Conservation (phyloP, 225 moss, liverwort and hornwort species). For the Straminergon stramineum region DNA sequence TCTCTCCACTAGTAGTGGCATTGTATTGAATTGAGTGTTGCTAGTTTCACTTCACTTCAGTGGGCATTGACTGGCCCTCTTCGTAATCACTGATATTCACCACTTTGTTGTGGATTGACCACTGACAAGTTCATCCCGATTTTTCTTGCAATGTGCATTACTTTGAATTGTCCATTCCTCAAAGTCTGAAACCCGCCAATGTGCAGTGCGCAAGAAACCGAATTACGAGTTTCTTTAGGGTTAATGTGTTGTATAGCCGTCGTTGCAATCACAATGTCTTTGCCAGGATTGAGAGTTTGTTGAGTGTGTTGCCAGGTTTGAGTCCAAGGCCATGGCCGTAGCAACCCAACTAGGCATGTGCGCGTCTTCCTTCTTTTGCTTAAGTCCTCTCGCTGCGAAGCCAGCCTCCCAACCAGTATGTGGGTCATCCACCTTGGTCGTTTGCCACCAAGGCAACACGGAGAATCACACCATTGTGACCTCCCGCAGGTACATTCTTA, state of each 20-base stretch:
- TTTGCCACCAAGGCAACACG: slow-evolving; percentile 11
- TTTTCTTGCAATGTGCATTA: not conserved
- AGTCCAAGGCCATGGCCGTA: slow-evolving; percentile 21
- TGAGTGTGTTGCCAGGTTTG: slow-evolving; percentile 11
- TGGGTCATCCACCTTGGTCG: not conserved
- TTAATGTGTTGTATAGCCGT: not conserved
- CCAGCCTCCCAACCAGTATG: slow-evolving; percentile 5
- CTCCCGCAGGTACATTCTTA: slow-evolving; percentile 26
- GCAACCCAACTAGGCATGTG: slow-evolving; percentile 31
- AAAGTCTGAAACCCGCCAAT: not conserved
- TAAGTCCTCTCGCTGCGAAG: not conserved
- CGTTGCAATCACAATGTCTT: not conserved
- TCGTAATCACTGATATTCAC: not conserved
- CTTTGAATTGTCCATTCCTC: not conserved
- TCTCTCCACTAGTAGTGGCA: not conserved
- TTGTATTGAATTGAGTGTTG: not conserved
- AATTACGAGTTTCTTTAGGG: not conserved
- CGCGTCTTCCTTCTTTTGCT: slow-evolving; percentile 20
- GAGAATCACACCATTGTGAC: not conserved
- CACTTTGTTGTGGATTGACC: not conserved
- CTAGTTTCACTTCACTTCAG: not conserved
- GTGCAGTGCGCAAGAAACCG: not conserved
- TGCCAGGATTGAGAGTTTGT: not conserved
- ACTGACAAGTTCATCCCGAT: not conserved
- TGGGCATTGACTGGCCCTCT: not conserved